These are phyloP conservation scores for Fusarium keratoplasticum DNA, from an alignment of 2,329 filamentous ascomycete genomes.

Conservation along the genomic window DNA sequence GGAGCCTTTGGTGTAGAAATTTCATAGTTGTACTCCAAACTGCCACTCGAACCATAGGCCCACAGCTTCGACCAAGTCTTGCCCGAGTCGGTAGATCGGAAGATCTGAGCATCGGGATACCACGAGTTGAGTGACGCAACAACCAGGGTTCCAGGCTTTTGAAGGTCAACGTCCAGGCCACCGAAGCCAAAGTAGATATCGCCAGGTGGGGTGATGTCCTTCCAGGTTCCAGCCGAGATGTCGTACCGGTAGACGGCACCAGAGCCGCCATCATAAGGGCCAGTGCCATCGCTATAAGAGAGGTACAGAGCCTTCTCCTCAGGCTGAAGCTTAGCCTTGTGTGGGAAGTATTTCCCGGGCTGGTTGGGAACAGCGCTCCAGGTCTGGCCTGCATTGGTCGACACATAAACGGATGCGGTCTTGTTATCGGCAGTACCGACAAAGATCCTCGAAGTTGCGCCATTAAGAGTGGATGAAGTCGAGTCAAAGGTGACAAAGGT, in stretches of 20 bases:
- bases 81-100: constrained; percentile 66
- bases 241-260: constrained; percentile 68
- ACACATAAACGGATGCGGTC: constrained; percentile 65
- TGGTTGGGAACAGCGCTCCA: constrained; percentile 64
- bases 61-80: constrained; percentile 66
- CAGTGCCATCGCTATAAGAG: constrained; percentile 65
- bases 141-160: constrained; percentile 66
- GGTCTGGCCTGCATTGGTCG: constrained; percentile 63
- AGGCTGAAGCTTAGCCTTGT: constrained; percentile 64
- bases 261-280: constrained; percentile 66
- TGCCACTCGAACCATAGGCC: constrained; percentile 61
- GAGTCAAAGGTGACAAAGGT: constrained; percentile 67
- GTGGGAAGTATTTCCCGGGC: constrained; percentile 63
- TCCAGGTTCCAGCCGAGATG: constrained; percentile 61
- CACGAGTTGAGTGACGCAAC: constrained; percentile 69
- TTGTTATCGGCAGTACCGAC: constrained; percentile 66
- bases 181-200: constrained; percentile 67
- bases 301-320: constrained; percentile 66
- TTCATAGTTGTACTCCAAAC: constrained; percentile 59
- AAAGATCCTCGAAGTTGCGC: constrained; percentile 67
- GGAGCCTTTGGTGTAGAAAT: constrained; percentile 61
- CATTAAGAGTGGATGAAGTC: constrained; percentile 57
- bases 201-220: constrained; percentile 66
- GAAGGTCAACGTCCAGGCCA: constrained; percentile 64
- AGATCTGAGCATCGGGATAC: constrained; percentile 69